Percentiles rank a stretch among this genome's conserved stretches.
These are phyloP conservation scores for Fusarium redolens DNA, from an alignment of 2,329 filamentous ascomycete species.

Conservation along the genomic window DNA sequence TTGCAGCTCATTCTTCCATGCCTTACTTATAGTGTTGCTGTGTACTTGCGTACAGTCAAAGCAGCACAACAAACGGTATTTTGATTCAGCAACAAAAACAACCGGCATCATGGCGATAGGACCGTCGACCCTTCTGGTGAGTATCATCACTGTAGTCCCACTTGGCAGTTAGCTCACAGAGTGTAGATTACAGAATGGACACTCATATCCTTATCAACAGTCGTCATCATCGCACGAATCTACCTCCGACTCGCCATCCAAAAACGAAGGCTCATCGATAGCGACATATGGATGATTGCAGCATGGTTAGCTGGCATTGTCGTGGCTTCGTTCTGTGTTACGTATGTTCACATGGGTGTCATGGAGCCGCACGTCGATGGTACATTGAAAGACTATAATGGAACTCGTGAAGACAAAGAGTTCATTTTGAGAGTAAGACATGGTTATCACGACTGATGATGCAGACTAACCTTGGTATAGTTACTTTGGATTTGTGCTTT, in stretches of 20 bases:
- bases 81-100: too few relatives aligned
- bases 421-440: neutral
- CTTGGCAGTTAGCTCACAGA: neutral
- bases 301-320: constrained; percentile 17
- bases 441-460: fast-evolving
- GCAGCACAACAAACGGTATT: too few relatives aligned
- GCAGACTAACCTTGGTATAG: neutral
- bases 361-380: constrained; percentile 7
- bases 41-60: neutral
- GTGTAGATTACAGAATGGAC: constrained; percentile 18
- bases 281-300: constrained; percentile 19
- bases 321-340: neutral
- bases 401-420: neutral
- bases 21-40: neutral
- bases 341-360: constrained; percentile 1
- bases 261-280: constrained; percentile 12
- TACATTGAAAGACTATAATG: neutral
- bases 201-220: constrained; percentile 17
- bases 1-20: neutral
- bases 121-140: constrained; percentile 10
- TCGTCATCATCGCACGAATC: constrained; percentile 26
- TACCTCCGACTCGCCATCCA: constrained; percentile 30
- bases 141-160: fast-evolving
- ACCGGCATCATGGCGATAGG: neutral
- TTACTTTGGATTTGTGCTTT: constrained; percentile 22